Conservation (phyloP, 306 rosid genomes). For the Vicia villosa region DNA sequence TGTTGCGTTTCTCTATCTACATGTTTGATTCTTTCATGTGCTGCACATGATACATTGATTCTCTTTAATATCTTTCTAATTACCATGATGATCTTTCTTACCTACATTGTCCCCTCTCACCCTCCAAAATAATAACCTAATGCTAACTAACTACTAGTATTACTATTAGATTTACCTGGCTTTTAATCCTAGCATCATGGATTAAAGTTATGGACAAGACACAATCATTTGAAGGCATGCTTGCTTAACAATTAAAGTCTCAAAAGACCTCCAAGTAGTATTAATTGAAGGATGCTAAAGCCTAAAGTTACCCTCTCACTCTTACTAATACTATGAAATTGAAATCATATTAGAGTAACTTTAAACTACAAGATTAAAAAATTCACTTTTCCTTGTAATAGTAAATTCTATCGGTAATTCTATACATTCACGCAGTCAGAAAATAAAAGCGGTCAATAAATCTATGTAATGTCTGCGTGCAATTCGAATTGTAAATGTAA, state of each 20-base stretch:
- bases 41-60: constrained; percentile 44
- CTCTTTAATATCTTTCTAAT: constrained; percentile 46
- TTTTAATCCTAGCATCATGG: constrained; percentile 34
- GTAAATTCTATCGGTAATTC: too few relatives aligned
- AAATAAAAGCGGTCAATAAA: too few relatives aligned
- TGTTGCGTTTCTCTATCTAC: constrained; percentile 45
- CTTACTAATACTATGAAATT: too few relatives aligned
- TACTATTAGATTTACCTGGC: constrained; percentile 23
- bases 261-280: neutral
- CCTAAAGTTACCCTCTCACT: neutral
- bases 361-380: too few relatives aligned
- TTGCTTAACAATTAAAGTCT: constrained; percentile 26
- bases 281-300: constrained; percentile 19
- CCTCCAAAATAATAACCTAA: constrained; percentile 26
- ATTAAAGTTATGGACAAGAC: constrained; percentile 31
- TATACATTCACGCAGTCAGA: too few relatives aligned
- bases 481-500: too few relatives aligned
- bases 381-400: too few relatives aligned
- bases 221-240: constrained; percentile 39
- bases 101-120: constrained; percentile 43
- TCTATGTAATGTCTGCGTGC: too few relatives aligned
- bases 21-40: constrained; percentile 57
- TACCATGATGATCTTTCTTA: constrained; percentile 50
- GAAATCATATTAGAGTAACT: too few relatives aligned
- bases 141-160: constrained; percentile 20